Evolutionary conservation across 345 rosid genomes (phyloP), one percentile per base, ranked within the genome.

Genomic region (Populus pruinosa): DNA sequence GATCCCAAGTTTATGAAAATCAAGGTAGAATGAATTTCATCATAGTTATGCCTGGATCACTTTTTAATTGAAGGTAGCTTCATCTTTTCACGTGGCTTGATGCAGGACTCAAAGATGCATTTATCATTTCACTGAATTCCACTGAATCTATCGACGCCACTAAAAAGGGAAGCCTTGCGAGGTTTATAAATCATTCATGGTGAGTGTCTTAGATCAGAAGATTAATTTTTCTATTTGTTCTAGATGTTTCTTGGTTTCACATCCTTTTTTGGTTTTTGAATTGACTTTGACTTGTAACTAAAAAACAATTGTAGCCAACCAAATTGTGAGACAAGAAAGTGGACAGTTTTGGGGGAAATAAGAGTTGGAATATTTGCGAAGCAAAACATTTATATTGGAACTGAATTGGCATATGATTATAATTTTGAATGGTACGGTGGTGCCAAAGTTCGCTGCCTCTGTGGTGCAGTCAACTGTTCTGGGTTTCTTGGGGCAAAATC

Each of bases 351-450:
- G 68, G 98, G 98, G 74, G 99, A 96, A 85, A 83, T 93, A 76
- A 89, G 98, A 76, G 99, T 96, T 78, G 99, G 98, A 74, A 93
- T 96, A 76, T 93, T 93, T 88, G 97, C 99, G 39, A 96, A 87
- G 82, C 92, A 88, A 76, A 92, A 85, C 87, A 92, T 93, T 73
- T 55, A 89, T 59, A 56, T 73, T 20, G 91, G 91, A 78, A 83
- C 90, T 23, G 98, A 96, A 83, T 83, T 96, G 81, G 87, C 89
- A 70, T 96, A 96, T 76, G 93, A 96, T 82, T 93, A 96, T 73
- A 93, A 96, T 69, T 96, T 96, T 79, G 97, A 93, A 82, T 96
- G 98, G 99, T 96, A 88, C 67, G 99, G 99, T 63, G 99, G 99
- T 69, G 86, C 93, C 69, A 96, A 96, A 85, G 96, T 96, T 70